Base-by-base conservation (phyloP, 495 filamentous ascomycete species). In the Lentithecium fluviatile region DNA sequence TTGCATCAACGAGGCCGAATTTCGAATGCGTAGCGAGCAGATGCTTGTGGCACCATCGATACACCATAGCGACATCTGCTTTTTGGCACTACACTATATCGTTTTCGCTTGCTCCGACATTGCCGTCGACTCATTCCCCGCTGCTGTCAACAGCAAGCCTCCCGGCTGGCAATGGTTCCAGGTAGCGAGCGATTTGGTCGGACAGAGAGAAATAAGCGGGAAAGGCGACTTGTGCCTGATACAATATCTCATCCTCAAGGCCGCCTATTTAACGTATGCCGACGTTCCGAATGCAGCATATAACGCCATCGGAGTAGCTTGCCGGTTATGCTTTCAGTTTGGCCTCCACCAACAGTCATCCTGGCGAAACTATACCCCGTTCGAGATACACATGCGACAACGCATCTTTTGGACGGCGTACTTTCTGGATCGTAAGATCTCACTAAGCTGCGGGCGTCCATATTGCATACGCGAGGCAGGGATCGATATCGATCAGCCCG, bases 391-490 rank as follows among this genome's bases (percentile, higher is more conserved):
- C 19, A 45, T 59, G 60, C 55, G 59, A 13, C 59, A 64, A 46
- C 60, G 54, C 42, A 64, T 67, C 6, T 67, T 67, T 34, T 67
- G 65, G 60, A 52, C 50, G 0, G 38, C 56, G 1, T 67, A 60
- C 42, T 42, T 59, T 25, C 7, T 45, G 19, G 65, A 67, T 55
- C 46, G 65, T 7, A 60, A 42, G 2, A 64, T 67, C 20, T 43
- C 60, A 26, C 47, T 67, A n/a, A 67, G 65, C 51, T 63, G 59
- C 50, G 56, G 54, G 50, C 32, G 65, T 19, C 65, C 65, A 13
- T 60, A 59, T 48, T 32, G 56, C 25, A 59, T 67, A 19, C 52
- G 51, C 0, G 55, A 60, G n/a, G 11, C 17, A 8, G 65, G 64
- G 21, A 59, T 64, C 37, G 53, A 67, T 17, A 36, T 64, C 0